Evolutionary conservation across 495 filamentous ascomycete genomes (phyloP), one percentile per base, ranked within the genome.

Genomic region (Penicillium argentinense): DNA sequence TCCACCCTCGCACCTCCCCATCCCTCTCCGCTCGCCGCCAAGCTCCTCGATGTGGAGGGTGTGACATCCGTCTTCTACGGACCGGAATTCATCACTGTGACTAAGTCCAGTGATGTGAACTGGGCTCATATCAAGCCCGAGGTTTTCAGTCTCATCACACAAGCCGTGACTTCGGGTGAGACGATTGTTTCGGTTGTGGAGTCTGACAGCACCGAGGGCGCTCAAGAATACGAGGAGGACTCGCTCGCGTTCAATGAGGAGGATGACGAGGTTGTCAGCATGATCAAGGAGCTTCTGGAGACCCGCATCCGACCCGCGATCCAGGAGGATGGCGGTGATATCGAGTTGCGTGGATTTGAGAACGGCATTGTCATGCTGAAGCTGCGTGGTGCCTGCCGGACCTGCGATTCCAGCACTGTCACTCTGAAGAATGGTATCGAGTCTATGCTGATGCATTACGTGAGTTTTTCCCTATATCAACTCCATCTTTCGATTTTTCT

Each of bases 221-320:
- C 79, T 0, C 78, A 86, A 47, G 77, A 77, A 34, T 74, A 74
- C 4, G 74, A 62, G 7, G 63, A 66, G 23, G 87, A 95, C 57
- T 89, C 82, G 33, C 73, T 95, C 22, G 73, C 72, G 30, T 95
- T 86, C 60, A 80, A 90, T 53, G 89, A 92, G 57, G 83, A 90
- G 37, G 93, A 98, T 58, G 86, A 83, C 50, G 93, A 98, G 66
- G 89, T 96, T 8, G 83, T 97, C 21, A 83, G 88, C 44, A 97
- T 97, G 93, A 96, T 98, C 67, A 96, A 97, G 69, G 93, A 98
- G 71, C 70, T 98, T n/a, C 71, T 98, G 41, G 95, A 98, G 69
- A 98, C 95, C 16, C 73, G 93, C 39, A 95, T 98, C 57, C 75
- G 93, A 29, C 93, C 93, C 2, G 85, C 93, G 4, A 98, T 98